Evolutionary conservation across 2,329 filamentous ascomycete genomes (phyloP).

Genomic region (Arthrobotrys musiformis): DNA sequence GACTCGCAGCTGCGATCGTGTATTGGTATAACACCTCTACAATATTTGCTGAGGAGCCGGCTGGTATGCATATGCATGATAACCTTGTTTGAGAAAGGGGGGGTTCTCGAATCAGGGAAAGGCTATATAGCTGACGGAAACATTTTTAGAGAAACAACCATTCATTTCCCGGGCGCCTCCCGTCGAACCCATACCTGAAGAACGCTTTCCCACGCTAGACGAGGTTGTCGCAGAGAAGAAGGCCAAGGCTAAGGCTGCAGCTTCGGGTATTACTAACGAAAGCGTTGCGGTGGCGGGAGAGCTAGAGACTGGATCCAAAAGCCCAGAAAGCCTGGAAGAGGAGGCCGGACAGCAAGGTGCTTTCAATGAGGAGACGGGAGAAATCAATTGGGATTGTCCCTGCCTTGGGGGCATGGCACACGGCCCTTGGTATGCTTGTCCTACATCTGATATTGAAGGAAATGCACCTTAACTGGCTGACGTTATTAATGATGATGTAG

Average conservation of each 20-base stretch:
- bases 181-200: conserved; percentile 55
- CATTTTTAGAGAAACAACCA: conserved; percentile 53
- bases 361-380: conserved; percentile 97
- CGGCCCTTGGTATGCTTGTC: conserved; percentile 74
- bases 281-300: conserved; percentile 17
- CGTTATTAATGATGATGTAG: conserved; percentile 16
- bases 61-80: conserved; percentile 69
- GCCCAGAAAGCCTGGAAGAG: conserved; percentile 74
- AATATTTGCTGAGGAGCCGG: conserved; percentile 83
- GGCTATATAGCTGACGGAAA: not conserved
- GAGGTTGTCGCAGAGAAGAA: conserved; percentile 58
- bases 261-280: conserved; percentile 19
- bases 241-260: conserved; percentile 26
- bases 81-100: not conserved
- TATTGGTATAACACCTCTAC: conserved; percentile 96
- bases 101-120: not conserved
- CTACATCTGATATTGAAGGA: not conserved
- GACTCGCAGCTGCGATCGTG: conserved; percentile 77
- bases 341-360: conserved; percentile 89
- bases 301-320: conserved; percentile 60
- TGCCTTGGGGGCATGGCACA: conserved; percentile 97
- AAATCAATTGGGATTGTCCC: conserved; percentile 99
- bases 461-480: not conserved
- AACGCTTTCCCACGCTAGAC: conserved; percentile 59
- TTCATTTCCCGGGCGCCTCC: conserved; percentile 53